Base-by-base conservation (phyloP, 352 stramenopile genomes). In the Achlya hypogyna region DNA sequence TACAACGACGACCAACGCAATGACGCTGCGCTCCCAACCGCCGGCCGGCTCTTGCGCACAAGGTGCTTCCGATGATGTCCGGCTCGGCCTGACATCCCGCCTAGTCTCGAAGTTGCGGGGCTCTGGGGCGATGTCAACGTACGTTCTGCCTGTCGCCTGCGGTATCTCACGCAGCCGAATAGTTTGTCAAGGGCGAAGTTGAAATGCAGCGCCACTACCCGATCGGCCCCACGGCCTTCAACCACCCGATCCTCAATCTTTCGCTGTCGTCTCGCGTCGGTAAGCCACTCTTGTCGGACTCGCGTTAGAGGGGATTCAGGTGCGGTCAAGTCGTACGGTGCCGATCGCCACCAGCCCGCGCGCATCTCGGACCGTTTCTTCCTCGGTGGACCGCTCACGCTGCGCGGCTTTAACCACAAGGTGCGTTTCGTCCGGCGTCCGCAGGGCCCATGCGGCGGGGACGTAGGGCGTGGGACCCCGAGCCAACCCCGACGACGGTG, bases 361-460 rank as follows among this genome's bases (percentile, higher is more conserved):
- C 82, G 85, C 23, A 89, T 97, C 53, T 96, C 87, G 71, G 90
- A 97, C 69, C 85, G 90, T 14, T 97, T 96, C 69, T 96, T 96
- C 75, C 68, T 97, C 28, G 90, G 90, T 8, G 90, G 90, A 0
- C 88, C 89, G 1, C 86, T 96, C 76, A 94, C 65, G 34, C 76
- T 97, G 52, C 86, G 90, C 43, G 90, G 90, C 20, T 97, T 97
- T 67, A 89, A 96, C 69, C 78, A 96, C 65, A 72, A 72, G 54
- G 40, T 62, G 3, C 40, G 16, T 53, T 3, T 63, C 23, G 18
- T 9, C 23, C n/a, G 23, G 20, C 23, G 52, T 10, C 68, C 77
- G 95, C 60, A 69, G 69, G 49, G n/a, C 35, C 0, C 22, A 20
- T 63, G 6, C 53, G 49, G 6, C 27, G 6, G 49, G 6, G 6